Evolutionary conservation across 192 early-diverging fungal species (phyloP).

Genomic region (Phlyctochytrium planicorne): DNA sequence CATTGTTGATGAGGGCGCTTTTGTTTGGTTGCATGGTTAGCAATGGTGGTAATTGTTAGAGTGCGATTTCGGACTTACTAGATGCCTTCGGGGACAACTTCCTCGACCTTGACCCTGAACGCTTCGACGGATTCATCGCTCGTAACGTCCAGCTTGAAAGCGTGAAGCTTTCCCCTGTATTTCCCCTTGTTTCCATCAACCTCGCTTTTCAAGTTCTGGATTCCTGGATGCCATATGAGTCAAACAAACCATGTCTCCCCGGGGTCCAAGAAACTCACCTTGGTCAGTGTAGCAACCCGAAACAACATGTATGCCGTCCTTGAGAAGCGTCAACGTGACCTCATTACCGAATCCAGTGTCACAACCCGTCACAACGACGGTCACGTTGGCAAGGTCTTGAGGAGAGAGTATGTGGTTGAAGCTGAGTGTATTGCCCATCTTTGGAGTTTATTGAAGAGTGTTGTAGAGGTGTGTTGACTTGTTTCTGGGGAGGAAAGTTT

Average conservation of each 20-base stretch:
- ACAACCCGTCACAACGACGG: slow-evolving; percentile 35
- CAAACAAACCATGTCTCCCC: too few relatives aligned
- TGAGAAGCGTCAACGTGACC: slow-evolving; percentile 12
- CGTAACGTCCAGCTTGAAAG: slow-evolving; percentile 33
- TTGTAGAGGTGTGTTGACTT: too few relatives aligned
- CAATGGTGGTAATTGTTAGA: too few relatives aligned
- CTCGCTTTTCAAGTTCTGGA: neutral
- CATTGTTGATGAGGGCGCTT: slow-evolving; percentile 32
- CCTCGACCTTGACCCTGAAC: slow-evolving; percentile 15
- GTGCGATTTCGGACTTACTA: too few relatives aligned
- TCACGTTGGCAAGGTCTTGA: too few relatives aligned
- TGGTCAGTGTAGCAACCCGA: too few relatives aligned
- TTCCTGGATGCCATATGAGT: too few relatives aligned
- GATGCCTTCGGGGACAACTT: slow-evolving; percentile 1
- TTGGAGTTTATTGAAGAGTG: too few relatives aligned
- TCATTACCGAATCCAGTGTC: slow-evolving; percentile 36
- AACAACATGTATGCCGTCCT: slow-evolving; percentile 1
- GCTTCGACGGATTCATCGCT: slow-evolving; percentile 22
- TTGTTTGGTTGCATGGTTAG: neutral
- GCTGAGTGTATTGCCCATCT: too few relatives aligned
- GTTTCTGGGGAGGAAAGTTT: too few relatives aligned
- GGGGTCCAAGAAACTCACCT: too few relatives aligned
- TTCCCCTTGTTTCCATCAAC: neutral
- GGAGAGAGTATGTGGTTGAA: too few relatives aligned
- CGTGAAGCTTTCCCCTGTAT: slow-evolving; percentile 5